Base-by-base conservation (phyloP, 768 basidiomycete genomes). In the Mycena vitilis region DNA sequence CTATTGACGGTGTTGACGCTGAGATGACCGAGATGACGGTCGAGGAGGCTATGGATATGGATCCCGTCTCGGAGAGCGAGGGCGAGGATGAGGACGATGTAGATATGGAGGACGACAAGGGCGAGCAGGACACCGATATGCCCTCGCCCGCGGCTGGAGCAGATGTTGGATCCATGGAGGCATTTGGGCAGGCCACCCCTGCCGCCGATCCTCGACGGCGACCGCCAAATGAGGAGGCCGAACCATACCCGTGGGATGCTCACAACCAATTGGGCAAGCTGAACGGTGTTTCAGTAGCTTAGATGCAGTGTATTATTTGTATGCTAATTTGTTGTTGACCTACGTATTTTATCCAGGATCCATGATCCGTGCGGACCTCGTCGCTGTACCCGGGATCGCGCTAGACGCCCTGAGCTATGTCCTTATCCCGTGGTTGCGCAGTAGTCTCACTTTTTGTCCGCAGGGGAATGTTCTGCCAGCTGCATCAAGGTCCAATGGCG, bases 21-120 rank as follows among this genome's bases (percentile, higher is more conserved):
- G 73, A 69, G 52, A 78, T 77, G 67, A 75, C 58, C 23, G 75
- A 74, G 63, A 78, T 84, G 79, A 81, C 82, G 5, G 81, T 83
- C 23, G 83, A 83, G 62, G 82, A 83, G 60, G 80, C 80, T 3
- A 84, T 85, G 82, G 84, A 82, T 65, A 77, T 85, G 63, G 84
- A 80, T 64, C 71, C 74, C 22, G 77, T 77, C 1, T 79, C 80
- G 4, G 79, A 77, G 10, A 79, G 78, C 51, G 81, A 80, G 30
- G 40, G 40, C 11, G 77, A 78, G 6, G 79, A 78, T 20, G 75
- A 77, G 25, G 75, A 65, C 37, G 78, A 72, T 36, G 66, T 73
- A 59, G 70, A 69, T 22, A 55, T 72, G 60, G 73, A 73, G 18
- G 73, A 63, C 23, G 69, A 60, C 25, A 36, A 66, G 55, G 66